Evolutionary conservation across 202 grass and related monocot genomes (phyloP).

Genomic region (Hordeum pubiflorum): DNA sequence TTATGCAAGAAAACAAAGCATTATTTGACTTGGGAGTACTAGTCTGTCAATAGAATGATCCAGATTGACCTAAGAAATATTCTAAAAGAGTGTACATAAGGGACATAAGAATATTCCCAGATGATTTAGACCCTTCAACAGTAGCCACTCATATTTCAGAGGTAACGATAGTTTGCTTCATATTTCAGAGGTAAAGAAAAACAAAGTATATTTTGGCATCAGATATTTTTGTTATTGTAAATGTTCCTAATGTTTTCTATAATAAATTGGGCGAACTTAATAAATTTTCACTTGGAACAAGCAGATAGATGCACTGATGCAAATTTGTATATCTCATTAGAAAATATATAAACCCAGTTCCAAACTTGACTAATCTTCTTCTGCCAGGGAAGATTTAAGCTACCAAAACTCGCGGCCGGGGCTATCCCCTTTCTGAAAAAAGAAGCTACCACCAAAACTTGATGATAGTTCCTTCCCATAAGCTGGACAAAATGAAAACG

Average conservation of each 20-base stretch:
- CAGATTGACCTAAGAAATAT: neutral
- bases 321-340: neutral
- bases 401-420: neutral
- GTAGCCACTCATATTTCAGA: neutral
- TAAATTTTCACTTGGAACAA: too few relatives aligned
- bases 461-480: neutral
- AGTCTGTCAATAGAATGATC: neutral
- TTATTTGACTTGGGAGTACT: neutral
- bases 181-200: too few relatives aligned
- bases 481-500: neutral
- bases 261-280: too few relatives aligned
- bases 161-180: neutral
- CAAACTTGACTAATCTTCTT: neutral
- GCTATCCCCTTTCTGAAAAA: too few relatives aligned
- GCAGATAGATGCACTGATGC: neutral
- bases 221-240: too few relatives aligned
- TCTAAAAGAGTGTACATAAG: neutral
- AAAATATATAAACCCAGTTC: neutral
- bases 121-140: constrained; percentile 13
- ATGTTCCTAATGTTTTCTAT: too few relatives aligned
- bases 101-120: neutral
- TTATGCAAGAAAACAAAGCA: neutral
- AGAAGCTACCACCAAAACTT: neutral
- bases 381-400: neutral
- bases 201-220: too few relatives aligned